Conservation (phyloP, 345 rosid species). For the Aegle marmelos region DNA sequence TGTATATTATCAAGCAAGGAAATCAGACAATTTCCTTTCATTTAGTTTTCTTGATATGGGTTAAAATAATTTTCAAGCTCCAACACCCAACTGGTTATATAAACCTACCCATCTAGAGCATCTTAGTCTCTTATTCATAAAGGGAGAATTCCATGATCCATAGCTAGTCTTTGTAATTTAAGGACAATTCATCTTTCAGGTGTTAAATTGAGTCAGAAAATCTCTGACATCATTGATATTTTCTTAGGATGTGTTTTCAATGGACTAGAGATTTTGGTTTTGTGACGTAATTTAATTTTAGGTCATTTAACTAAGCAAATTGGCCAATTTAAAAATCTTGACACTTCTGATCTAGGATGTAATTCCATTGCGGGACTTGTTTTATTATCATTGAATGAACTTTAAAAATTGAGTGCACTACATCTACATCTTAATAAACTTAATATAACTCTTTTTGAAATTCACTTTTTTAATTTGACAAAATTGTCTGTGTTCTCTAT, state of each 20-base stretch:
- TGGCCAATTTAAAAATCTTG: background rate
- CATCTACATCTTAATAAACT: background rate
- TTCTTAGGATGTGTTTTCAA: background rate
- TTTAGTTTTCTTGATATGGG: too few relatives aligned
- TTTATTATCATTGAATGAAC: background rate
- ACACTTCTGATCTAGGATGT: background rate
- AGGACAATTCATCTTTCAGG: background rate
- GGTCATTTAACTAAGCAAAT: background rate
- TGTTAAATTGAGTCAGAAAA: background rate
- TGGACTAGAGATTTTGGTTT: background rate
- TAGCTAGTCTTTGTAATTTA: background rate
- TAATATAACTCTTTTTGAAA: constrained; percentile 5
- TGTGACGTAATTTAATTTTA: background rate
- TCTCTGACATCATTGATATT: background rate
- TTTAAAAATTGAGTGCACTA: background rate
- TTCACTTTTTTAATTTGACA: constrained; percentile 25
- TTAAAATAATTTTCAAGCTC: background rate
- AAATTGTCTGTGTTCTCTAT: background rate
- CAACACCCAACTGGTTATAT: background rate
- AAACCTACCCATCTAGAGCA: background rate
- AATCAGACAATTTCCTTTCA: too few relatives aligned
- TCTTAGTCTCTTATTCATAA: background rate
- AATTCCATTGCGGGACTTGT: background rate
- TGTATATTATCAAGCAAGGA: too few relatives aligned
- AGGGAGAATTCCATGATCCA: background rate